Percentiles rank a stretch among this genome's conserved stretches.
Evolutionary conservation across 306 rosid species (phyloP).

Genomic region (Quercus alba): DNA sequence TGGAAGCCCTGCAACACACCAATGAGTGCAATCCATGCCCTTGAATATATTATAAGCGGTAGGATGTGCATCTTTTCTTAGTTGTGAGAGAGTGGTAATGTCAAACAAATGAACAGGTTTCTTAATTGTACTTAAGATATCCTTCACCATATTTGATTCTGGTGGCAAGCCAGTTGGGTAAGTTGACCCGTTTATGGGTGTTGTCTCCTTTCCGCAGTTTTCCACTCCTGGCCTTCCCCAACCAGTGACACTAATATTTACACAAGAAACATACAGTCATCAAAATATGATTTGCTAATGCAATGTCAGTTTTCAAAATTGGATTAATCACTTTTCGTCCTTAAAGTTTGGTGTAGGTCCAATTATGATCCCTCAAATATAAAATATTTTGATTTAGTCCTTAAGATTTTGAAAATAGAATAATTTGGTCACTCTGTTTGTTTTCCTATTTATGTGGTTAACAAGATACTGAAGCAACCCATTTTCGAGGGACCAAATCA

Average conservation of each 20-base stretch:
- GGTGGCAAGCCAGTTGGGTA: slow-evolving; percentile 41
- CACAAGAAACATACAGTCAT: neutral
- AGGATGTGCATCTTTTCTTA: slow-evolving; percentile 80
- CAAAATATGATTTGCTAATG: neutral
- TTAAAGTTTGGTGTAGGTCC: no score
- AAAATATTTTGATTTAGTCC: no score
- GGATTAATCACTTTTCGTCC: neutral
- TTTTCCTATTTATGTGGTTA: no score
- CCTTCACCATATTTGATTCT: slow-evolving; percentile 32
- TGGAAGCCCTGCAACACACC: slow-evolving; percentile 72
- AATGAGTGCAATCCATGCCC: slow-evolving; percentile 74
- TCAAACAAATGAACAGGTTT: slow-evolving; percentile 50
- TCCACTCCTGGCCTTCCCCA: slow-evolving; percentile 46
- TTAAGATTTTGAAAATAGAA: no score
- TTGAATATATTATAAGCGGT: slow-evolving; percentile 37
- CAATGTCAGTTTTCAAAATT: neutral
- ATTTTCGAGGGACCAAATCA: no score
- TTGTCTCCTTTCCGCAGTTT: slow-evolving; percentile 54
- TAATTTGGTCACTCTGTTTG: no score
- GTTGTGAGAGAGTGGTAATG: slow-evolving; percentile 62
- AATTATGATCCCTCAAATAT: no score
- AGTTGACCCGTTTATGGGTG: slow-evolving; percentile 52
- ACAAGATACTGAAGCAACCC: no score
- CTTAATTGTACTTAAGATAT: slow-evolving; percentile 29
- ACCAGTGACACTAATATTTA: slow-evolving; percentile 35